Base-by-base conservation (phyloP, 2,329 filamentous ascomycete genomes). In the Samsoniella hepiali region DNA sequence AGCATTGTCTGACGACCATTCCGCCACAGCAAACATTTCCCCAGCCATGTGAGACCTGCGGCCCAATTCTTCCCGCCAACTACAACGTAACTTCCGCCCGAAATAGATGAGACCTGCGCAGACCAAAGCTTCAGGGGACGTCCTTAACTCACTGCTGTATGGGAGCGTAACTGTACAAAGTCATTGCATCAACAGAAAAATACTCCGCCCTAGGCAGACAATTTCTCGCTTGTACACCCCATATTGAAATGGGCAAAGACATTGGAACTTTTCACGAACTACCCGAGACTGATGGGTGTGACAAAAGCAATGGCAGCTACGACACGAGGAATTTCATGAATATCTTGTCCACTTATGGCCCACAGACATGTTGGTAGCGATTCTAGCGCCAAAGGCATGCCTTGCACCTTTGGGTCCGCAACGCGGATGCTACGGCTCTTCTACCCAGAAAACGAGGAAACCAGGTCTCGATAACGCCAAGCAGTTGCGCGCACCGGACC, bases 101-200 rank as follows among this genome's bases (percentile, higher is more conserved):
- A 9, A 50, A 38, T 31, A 50, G 32, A 32, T 58, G 45, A 50
- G 44, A 58, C 56, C n/a, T 49, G 42, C 56, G 36, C 51, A 27
- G 22, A 3, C 13, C 51, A 54, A 13, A 31, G 15, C 4, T 27
- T 22, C 54, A 22, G 44, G 36, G 42, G 9, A 31, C 22, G 42
- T 10, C 11, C 22, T 17, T 27, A 15, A 9, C 32, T 31, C 51
- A 56, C 22, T 29, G 53, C 36, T 29, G 45, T 31, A 4, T 3
- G 34, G 11, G 13, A 27, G 27, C 13, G n/a, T n/a, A 38, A 40
- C 11, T 40, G 13, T 31, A 36, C 34, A 36, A 7, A 34, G 22
- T 22, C 22, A 22, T 22, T 22, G 22, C 22, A 22, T 22, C 22
- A 22, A 22, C 22, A 22, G 22, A 22, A 27, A 38, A 40, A 38